Conservation (phyloP, 2,329 filamentous ascomycete species). For the Bipolaris cookei region DNA sequence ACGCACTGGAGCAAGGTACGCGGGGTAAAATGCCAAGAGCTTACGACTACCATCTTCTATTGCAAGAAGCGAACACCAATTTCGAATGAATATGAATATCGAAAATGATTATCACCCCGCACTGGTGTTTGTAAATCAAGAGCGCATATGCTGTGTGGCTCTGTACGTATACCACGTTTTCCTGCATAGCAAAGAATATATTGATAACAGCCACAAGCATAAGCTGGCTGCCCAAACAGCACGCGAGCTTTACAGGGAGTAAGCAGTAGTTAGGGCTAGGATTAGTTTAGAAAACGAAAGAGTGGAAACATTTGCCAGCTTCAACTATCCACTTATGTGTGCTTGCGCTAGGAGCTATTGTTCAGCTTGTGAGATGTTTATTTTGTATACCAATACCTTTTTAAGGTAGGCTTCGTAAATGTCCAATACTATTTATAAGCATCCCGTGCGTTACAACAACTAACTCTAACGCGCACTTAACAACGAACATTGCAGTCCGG, state of each 20-base stretch:
- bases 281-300: not conserved
- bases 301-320: not conserved
- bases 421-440: not conserved
- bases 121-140: not conserved
- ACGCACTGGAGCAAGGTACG: not conserved
- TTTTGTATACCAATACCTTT: not conserved
- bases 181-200: too few species aligned
- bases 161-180: too few species aligned
- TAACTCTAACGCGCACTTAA: not conserved
- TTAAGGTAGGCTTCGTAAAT: not conserved
- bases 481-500: not conserved
- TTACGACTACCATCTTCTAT: not conserved
- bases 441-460: not conserved
- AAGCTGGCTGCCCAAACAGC: too few species aligned
- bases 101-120: not conserved
- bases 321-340: not conserved
- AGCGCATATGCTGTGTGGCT: not conserved
- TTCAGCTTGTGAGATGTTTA: not conserved
- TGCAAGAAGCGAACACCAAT: not conserved
- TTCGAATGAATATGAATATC: not conserved
- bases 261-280: not conserved
- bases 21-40: not conserved
- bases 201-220: too few species aligned
- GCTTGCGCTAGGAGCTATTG: not conserved
- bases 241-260: too few species aligned